phyloP scores from a whole-genome alignment of 1,284 basidiomycete species.

The Ustilago loliicola region DNA sequence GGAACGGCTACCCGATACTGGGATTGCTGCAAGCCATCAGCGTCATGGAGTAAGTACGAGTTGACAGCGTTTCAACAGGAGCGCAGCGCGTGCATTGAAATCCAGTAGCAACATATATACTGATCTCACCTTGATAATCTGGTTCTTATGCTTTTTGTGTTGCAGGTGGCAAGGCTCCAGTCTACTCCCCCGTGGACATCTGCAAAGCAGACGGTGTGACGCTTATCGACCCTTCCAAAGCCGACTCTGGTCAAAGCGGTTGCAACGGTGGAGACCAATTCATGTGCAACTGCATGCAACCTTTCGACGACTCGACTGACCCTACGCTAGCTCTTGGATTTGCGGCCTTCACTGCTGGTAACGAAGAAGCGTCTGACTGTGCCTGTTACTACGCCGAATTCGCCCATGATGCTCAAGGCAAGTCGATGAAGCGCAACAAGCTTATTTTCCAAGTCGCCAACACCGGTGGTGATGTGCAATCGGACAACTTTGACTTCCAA shows the following conservation, averaged over 20 bases:
- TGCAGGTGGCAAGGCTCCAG: conserved; percentile 17
- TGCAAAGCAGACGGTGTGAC: conserved; percentile 47
- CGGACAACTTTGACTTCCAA: conserved; percentile 41
- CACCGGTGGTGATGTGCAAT: conserved; percentile 38
- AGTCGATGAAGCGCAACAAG: conserved; percentile 40
- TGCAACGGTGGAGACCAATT: conserved; percentile 48
- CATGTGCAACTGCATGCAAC: conserved; percentile 49
- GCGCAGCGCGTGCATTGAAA: too few relatives aligned
- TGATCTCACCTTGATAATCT: background rate
- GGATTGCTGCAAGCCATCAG: conserved; percentile 35
- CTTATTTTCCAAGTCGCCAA: conserved; percentile 48
- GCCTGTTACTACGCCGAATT: conserved; percentile 43
- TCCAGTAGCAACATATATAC: background rate
- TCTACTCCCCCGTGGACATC: conserved; percentile 34
- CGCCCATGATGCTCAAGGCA: conserved; percentile 21
- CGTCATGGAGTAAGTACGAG: background rate
- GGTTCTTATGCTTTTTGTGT: background rate
- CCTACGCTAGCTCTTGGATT: conserved; percentile 27
- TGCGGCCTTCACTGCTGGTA: conserved; percentile 32
- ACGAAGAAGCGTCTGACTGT: conserved; percentile 32
- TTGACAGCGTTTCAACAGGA: background rate
- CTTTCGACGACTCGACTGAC: conserved; percentile 27
- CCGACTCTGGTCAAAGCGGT: conserved; percentile 26
- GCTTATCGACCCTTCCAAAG: conserved; percentile 14
- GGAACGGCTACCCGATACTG: conserved; percentile 42